These are phyloP conservation scores for Pseudopyrenochaeta lycopersici DNA, from an alignment of 2,329 filamentous ascomycete species.

Conservation along the genomic window DNA sequence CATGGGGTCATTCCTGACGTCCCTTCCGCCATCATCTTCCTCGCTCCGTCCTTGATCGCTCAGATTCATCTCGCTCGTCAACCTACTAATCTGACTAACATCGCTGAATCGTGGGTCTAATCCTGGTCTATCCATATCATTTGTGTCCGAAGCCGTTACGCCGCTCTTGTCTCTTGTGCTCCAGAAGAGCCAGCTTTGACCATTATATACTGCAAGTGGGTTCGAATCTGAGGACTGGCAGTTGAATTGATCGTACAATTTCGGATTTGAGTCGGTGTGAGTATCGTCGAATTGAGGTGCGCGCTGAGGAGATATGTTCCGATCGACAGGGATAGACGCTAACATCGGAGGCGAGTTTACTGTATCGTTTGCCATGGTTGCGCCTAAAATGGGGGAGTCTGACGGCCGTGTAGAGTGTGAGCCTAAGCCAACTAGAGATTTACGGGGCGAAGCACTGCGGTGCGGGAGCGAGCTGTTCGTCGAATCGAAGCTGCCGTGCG, in stretches of 20 bases:
- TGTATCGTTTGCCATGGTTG: conserved; percentile 17
- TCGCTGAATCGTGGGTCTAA: conserved; percentile 54
- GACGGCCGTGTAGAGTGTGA: conserved; percentile 20
- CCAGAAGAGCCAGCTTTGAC: conserved; percentile 64
- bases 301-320: conserved; percentile 15
- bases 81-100: conserved; percentile 67
- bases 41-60: conserved; percentile 16
- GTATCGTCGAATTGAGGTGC: conserved; percentile 15
- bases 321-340: conserved; percentile 25
- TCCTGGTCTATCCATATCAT: conserved; percentile 34
- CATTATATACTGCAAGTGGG: conserved; percentile 60
- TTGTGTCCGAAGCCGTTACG: not conserved
- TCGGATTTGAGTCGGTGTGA: not conserved
- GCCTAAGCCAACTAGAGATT: conserved; percentile 45
- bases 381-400: conserved; percentile 29
- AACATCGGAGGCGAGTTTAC: conserved; percentile 20
- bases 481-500: conserved; percentile 60
- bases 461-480: conserved; percentile 30
- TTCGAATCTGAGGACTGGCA: conserved; percentile 42
- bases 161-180: conserved; percentile 43
- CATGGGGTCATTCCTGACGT: no score
- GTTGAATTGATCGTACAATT: conserved; percentile 16
- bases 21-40: conserved; percentile 42
- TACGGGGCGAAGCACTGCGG: conserved; percentile 60
- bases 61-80: conserved; percentile 43